A percentile compares a stretch with the other conserved stretches of the same genome.
Evolutionary conservation across 1,139 yeast genomes (phyloP).

Genomic region (Petasospora fabianii): DNA sequence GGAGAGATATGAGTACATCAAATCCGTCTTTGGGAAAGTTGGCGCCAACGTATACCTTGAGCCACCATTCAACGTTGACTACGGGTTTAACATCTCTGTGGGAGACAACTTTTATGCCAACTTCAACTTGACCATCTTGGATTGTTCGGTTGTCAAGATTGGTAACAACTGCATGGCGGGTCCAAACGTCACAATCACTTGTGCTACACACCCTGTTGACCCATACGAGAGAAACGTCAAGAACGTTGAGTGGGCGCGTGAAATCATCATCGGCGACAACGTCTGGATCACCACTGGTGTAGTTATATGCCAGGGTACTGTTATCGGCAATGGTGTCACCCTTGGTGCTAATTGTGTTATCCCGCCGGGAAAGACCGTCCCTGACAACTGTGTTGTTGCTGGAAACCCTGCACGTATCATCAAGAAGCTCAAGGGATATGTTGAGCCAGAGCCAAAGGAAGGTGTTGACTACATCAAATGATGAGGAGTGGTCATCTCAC

Average conservation of each 20-base stretch:
- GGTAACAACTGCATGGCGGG: slow-evolving; percentile 62
- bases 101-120: slow-evolving; percentile 53
- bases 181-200: slow-evolving; percentile 56
- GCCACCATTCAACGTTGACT: slow-evolving; percentile 55
- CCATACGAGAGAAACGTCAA: slow-evolving; percentile 39
- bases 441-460: slow-evolving; percentile 2
- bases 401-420: slow-evolving; percentile 60
- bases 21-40: slow-evolving; percentile 43
- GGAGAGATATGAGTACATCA: slow-evolving; percentile 38
- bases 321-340: slow-evolving; percentile 58
- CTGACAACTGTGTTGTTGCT: slow-evolving; percentile 48
- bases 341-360: slow-evolving; percentile 70
- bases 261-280: slow-evolving; percentile 56
- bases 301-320: slow-evolving; percentile 60
- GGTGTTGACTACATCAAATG: neutral
- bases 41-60: slow-evolving; percentile 42
- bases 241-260: slow-evolving; percentile 50
- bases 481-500: neutral
- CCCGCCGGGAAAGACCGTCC: slow-evolving; percentile 42
- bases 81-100: slow-evolving; percentile 49
- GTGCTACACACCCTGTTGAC: slow-evolving; percentile 64
- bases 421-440: slow-evolving; percentile 24
- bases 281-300: slow-evolving; percentile 65
- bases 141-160: slow-evolving; percentile 56
- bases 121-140: slow-evolving; percentile 55